Evolutionary conservation across 768 basidiomycete species (phyloP).

Genomic region (Leucogyrophana mollusca): DNA sequence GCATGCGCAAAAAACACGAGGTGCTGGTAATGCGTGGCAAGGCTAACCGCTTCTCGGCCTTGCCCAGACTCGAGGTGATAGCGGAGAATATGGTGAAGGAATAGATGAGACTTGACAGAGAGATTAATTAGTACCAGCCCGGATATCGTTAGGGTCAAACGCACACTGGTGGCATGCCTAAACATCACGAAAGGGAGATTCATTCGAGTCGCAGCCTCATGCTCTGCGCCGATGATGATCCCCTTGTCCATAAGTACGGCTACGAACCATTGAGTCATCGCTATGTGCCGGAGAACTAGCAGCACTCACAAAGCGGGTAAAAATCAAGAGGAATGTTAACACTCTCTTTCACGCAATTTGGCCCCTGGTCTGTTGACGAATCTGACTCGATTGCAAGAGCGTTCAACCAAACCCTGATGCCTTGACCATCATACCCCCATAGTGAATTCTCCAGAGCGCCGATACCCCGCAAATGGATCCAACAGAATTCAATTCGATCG

Average conservation of each 20-base stretch:
- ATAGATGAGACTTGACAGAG: conserved; percentile 77
- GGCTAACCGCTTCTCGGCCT: conserved; percentile 75
- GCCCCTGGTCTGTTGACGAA: conserved; percentile 32
- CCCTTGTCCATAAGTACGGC: conserved; percentile 99
- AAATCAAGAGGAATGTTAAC: conserved; percentile 91
- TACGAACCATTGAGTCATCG: conserved; percentile 29
- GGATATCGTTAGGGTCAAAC: conserved; percentile 24
- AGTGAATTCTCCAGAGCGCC: conserved; percentile 93
- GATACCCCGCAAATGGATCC: conserved; percentile 95
- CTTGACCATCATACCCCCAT: conserved; percentile 93
- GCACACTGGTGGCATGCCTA: conserved; percentile 84
- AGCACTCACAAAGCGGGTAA: conserved; percentile 82
- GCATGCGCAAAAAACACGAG: conserved; percentile 94
- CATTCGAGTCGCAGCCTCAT: conserved; percentile 73
- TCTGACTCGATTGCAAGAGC: conserved; percentile 84
- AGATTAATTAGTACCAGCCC: conserved; percentile 1
- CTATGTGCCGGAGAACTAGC: not conserved
- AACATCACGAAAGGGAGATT: conserved; percentile 90
- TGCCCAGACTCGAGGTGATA: conserved; percentile 69
- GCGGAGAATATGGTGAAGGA: conserved; percentile 87
- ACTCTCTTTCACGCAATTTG: conserved; percentile 80
- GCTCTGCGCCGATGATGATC: conserved; percentile 94
- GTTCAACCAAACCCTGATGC: conserved; percentile 93
- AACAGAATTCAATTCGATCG: conserved; percentile 96
- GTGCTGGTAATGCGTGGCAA: conserved; percentile 83